Evolutionary conservation across 2,329 filamentous ascomycete species (phyloP), one percentile per base, ranked within the genome.

Genomic region (Diplocarpon rosae): DNA sequence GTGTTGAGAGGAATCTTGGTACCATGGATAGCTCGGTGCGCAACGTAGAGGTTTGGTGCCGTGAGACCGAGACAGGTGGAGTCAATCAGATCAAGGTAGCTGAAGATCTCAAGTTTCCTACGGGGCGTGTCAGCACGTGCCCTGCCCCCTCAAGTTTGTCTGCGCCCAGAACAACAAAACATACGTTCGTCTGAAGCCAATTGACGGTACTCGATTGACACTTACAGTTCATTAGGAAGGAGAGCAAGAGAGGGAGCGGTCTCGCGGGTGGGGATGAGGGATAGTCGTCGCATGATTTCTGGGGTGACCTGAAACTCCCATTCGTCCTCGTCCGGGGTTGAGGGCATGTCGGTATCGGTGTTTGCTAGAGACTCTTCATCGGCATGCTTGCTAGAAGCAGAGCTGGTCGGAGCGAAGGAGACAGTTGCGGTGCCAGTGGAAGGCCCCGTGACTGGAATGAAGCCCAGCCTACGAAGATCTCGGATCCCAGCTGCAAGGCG

Each of bases 1-100:
- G 69, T 69, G 14, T 70, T 71, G 13, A 81, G 68, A 9, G 74
- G 65, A n/a, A 80, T 70, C 7, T 60, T 65, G 42, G 72, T 73
- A 20, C 52, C 52, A 59, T 77, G 70, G 61, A 77, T 66, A 43
- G 68, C 69, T 20, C 69, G 67, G 61, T 78, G 75, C 54, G 80
- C 74, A 29, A 66, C 63, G 60, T 81, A 80, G 52, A 78, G 70
- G 57, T 72, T 68, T 35, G 66, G 67, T 64, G 70, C 75, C 31
- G 75, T 71, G 42, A 81, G 68, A 12, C 75, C 77, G 32, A 81
- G 65, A 57, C 76, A 80, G 32, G 72, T 74, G 56, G 75, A 74
- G 62, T 81, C 77, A 50, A 81, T 78, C 39, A 74, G 73, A 62
- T 81, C 77, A 46, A 81, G 70, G 51, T 73, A 72, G 59, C 78